These are phyloP conservation scores for Solanum pinnatisectum DNA, from an alignment of 257 asterid genomes.

Conservation along the genomic window DNA sequence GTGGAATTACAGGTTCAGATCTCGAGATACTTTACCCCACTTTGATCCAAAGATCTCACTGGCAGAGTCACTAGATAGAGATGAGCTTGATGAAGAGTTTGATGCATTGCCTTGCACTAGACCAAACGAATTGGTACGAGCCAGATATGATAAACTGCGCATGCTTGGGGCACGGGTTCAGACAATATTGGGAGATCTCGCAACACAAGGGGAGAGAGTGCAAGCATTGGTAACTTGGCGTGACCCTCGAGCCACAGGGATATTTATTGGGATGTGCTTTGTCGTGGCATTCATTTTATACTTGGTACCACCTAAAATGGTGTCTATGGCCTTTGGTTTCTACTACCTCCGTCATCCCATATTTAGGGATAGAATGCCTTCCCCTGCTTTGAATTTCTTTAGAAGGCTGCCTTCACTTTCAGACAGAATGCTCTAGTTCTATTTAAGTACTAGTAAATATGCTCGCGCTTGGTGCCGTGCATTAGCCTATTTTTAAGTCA, in stretches of 20 bases:
- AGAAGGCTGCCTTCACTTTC: conserved; percentile 75
- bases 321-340: conserved; percentile 87
- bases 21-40: conserved; percentile 44
- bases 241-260: conserved; percentile 93
- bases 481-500: not conserved
- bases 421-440: conserved; percentile 58
- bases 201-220: conserved; percentile 76
- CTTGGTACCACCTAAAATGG: conserved; percentile 72
- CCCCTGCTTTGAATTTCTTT: conserved; percentile 78
- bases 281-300: conserved; percentile 52
- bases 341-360: conserved; percentile 78
- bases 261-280: conserved; percentile 61
- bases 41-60: conserved; percentile 59
- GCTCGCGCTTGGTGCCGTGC: not conserved
- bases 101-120: conserved; percentile 55
- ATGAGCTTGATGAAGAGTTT: conserved; percentile 80
- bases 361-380: conserved; percentile 82
- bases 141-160: conserved; percentile 58
- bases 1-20: conserved; percentile 70
- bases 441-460: not conserved
- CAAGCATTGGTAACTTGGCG: conserved; percentile 85
- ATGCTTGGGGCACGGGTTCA: conserved; percentile 79
- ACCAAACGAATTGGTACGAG: conserved; percentile 49
- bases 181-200: conserved; percentile 59
- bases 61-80: conserved; percentile 50